Evolutionary conservation across 345 rosid species (phyloP), one percentile per base, ranked within the genome.

Genomic region (Moringa oleifera): DNA sequence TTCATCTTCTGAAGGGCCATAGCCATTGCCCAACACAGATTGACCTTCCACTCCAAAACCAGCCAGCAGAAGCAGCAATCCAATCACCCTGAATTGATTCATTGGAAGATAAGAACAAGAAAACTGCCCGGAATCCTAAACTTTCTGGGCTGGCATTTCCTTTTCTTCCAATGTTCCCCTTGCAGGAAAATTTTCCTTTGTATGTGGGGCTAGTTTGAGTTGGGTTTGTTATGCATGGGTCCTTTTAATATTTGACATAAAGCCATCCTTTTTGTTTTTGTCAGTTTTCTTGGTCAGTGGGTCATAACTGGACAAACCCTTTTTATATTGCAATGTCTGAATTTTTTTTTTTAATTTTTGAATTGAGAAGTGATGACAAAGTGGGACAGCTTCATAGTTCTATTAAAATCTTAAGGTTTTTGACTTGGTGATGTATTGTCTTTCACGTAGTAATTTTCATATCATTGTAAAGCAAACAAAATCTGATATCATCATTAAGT

Each of bases 1-100:
- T 4, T 28, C 77, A 67, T 82, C 78, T 49, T 54, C 60, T 1
- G 77, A 56, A 23, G 71, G 22, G 45, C 61, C 2, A 22, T 49
- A 58, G 0, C 21, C 65, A 18, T 3, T 22, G 8, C 17, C 0
- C 0, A 28, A 17, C 17, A 61, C 54, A 9, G 71, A 16, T 45
- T 88, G 88, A n/a, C 77, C 70, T 41, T 41, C 47, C 6, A 15
- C 47, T 4, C 12, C 47, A 41, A 41, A 41, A 33, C 37, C 17
- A 41, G 17, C 47, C 9, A 9, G 12, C 1, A 41, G 47, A 4
- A 41, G 47, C 6, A 41, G 1, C 47, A 41, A 41, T 5, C 6
- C 12, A 11, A 41, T 41, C 47, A 41, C 17, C 13, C 9, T 16
- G 17, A 41, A 4, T 41, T 2, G 47, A 41, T 15, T 15, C 47